A percentile compares a stretch with the other conserved stretches of the same genome.
Evolutionary conservation across 345 rosid genomes (phyloP).

Genomic region (Dimocarpus longan): DNA sequence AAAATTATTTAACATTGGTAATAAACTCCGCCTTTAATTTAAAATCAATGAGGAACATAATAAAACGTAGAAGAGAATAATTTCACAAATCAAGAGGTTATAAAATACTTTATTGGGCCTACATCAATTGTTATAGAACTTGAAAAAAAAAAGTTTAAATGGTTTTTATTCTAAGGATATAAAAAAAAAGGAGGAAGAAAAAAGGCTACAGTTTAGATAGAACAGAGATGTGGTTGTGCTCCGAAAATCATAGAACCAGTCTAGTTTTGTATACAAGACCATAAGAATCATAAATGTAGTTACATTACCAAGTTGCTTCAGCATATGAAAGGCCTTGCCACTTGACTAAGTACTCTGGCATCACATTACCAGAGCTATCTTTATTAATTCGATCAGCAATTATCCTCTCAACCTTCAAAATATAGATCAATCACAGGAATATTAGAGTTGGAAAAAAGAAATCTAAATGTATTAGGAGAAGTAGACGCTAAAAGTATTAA

Average conservation of each 20-base stretch:
- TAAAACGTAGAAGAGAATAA: not conserved
- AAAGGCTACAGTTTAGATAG: not conserved
- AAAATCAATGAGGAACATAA: not conserved
- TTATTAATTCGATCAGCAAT: slow-evolving; percentile 82
- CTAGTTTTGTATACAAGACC: not conserved
- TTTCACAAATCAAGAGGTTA: not conserved
- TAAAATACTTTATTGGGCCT: not conserved
- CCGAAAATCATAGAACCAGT: not conserved
- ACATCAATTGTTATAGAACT: slow-evolving; percentile 8
- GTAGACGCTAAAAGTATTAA: slow-evolving; percentile 5
- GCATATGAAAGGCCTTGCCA: slow-evolving; percentile 99
- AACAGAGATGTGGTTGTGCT: not conserved
- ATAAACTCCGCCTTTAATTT: not conserved
- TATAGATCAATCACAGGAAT: slow-evolving; percentile 29
- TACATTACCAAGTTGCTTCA: slow-evolving; percentile 88
- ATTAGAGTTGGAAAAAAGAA: not conserved
- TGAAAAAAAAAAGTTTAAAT: not conserved
- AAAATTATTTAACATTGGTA: slow-evolving; percentile 9
- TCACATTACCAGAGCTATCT: slow-evolving; percentile 67
- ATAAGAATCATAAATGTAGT: slow-evolving; percentile 13
- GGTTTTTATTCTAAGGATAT: not conserved
- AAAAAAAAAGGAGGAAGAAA: no score
- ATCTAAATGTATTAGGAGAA: slow-evolving; percentile 4
- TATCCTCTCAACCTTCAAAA: slow-evolving; percentile 86
- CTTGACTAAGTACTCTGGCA: slow-evolving; percentile 94